Conservation (phyloP, 2,329 filamentous ascomycete genomes). For the Colletotrichum sojae region DNA sequence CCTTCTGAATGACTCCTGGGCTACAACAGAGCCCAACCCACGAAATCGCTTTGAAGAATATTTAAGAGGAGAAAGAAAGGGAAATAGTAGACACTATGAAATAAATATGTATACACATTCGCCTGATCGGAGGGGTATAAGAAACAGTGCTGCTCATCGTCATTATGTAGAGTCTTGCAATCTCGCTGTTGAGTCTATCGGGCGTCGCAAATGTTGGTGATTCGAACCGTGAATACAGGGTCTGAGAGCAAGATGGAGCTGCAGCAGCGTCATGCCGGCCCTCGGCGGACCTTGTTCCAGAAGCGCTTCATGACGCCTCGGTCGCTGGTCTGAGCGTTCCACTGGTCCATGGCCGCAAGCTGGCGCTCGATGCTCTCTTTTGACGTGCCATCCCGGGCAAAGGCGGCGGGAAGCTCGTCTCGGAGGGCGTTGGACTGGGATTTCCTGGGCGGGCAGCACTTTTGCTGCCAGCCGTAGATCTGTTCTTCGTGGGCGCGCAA, state of each 20-base stretch:
- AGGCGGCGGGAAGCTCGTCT: constrained; percentile 51
- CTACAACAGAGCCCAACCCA: not conserved
- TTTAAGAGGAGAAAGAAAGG: not conserved
- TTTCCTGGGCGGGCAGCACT: constrained; percentile 43
- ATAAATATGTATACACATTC: constrained; percentile 29
- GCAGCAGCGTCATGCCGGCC: constrained; percentile 12
- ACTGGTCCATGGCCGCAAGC: constrained; percentile 68
- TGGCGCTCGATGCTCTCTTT: constrained; percentile 70
- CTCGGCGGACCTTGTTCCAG: constrained; percentile 73
- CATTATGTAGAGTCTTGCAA: constrained; percentile 29
- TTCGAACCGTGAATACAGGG: not conserved
- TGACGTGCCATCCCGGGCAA: constrained; percentile 52
- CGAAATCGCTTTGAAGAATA: constrained; percentile 14
- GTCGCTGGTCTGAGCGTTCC: constrained; percentile 61
- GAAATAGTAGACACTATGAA: constrained; percentile 33
- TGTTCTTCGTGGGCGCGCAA: constrained; percentile 81
- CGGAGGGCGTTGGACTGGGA: constrained; percentile 45
- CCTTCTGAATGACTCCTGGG: constrained; percentile 18
- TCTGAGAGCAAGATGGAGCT: not conserved
- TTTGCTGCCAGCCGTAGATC: constrained; percentile 77
- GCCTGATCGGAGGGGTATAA: constrained; percentile 25
- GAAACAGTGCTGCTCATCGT: constrained; percentile 28
- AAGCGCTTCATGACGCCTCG: constrained; percentile 72
- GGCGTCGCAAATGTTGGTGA: constrained; percentile 11
- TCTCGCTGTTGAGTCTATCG: constrained; percentile 20